Evolutionary conservation across 306 rosid species (phyloP).

Genomic region (Glycine latifolia): DNA sequence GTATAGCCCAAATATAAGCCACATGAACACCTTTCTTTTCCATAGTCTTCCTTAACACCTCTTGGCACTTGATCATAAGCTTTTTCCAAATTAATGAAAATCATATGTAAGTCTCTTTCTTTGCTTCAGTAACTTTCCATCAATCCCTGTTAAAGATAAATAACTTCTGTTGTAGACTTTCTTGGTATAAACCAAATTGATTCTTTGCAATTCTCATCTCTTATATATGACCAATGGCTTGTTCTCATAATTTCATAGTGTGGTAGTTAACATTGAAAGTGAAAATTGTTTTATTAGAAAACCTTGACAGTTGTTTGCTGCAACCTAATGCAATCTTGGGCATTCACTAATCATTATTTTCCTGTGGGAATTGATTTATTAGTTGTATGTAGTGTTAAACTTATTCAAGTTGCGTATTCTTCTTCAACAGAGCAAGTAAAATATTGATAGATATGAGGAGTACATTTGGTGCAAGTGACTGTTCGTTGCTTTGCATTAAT

Average conservation of each 20-base stretch:
- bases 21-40: not conserved
- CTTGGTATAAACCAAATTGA: not conserved
- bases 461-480: constrained; percentile 80
- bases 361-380: not conserved
- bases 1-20: not conserved
- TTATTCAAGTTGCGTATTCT: constrained; percentile 46
- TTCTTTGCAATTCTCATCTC: not conserved
- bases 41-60: not conserved
- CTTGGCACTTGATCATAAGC: not conserved
- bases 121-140: not conserved
- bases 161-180: not conserved
- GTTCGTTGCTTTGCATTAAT: constrained; percentile 80
- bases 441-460: constrained; percentile 81
- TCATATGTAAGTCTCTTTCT: not conserved
- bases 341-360: constrained; percentile 24
- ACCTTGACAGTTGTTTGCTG: constrained; percentile 26
- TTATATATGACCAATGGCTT: not conserved
- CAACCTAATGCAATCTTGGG: constrained; percentile 23
- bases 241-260: not conserved
- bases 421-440: constrained; percentile 73
- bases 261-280: not conserved
- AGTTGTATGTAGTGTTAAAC: constrained; percentile 32
- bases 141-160: not conserved
- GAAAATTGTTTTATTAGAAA: constrained; percentile 16
- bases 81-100: not conserved